Percentiles rank a stretch among this genome's conserved stretches.
Evolutionary conservation across 2,329 filamentous ascomycete genomes (phyloP).

Genomic region (Neospermospora avenae): DNA sequence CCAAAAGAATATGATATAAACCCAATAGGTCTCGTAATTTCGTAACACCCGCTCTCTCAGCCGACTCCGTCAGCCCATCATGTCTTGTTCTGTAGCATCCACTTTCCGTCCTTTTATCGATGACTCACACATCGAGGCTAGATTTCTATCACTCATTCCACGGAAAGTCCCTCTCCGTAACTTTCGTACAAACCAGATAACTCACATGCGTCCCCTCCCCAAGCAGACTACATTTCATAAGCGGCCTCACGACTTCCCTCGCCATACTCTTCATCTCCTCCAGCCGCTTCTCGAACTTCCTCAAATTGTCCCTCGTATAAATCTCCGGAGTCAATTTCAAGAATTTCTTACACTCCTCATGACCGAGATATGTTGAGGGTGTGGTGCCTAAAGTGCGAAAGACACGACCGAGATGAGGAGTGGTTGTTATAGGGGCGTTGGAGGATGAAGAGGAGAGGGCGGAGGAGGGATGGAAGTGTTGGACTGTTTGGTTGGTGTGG

Average conservation of each 20-base stretch:
- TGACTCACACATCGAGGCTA: no score
- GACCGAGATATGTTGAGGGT: constrained; percentile 64
- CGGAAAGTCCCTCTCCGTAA: constrained; percentile 60
- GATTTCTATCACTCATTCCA: constrained; percentile 49
- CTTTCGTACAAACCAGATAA: constrained; percentile 63
- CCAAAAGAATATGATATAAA: neutral
- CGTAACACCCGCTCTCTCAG: neutral
- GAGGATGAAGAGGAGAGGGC: constrained; percentile 29
- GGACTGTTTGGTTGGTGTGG: constrained; percentile 25
- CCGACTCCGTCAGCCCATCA: neutral
- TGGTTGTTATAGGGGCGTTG: constrained; percentile 42
- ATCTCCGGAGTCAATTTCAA: constrained; percentile 78
- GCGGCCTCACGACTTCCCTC: constrained; percentile 74
- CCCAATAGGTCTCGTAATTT: constrained; percentile 4
- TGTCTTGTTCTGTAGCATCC: neutral
- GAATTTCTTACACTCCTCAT: constrained; percentile 89
- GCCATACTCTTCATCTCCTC: constrained; percentile 87
- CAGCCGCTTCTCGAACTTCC: constrained; percentile 79
- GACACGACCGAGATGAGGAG: constrained; percentile 64
- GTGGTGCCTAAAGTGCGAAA: constrained; percentile 72
- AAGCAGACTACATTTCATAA: constrained; percentile 84
- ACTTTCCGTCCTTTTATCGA: neutral
- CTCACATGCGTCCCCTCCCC: constrained; percentile 60
- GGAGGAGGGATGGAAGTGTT: constrained; percentile 15
- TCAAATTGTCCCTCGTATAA: constrained; percentile 82